Evolutionary conservation across 257 asterid species (phyloP).

Genomic region (Marsdenia floribunda): DNA sequence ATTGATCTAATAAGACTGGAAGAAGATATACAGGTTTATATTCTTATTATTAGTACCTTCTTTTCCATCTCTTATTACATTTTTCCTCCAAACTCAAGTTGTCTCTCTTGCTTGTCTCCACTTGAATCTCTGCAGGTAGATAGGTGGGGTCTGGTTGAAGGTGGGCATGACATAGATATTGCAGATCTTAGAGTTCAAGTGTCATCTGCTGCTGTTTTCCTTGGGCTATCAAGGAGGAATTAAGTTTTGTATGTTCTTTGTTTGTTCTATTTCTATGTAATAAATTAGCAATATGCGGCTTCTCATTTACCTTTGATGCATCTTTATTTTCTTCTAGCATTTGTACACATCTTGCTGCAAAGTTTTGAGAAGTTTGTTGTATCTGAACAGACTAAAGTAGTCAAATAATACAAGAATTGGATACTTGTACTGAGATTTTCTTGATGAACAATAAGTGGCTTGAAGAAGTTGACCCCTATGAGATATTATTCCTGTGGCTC

Average conservation of each 20-base stretch:
- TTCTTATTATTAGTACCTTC: background rate
- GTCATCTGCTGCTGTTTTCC: slow-evolving; percentile 81
- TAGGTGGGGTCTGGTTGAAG: slow-evolving; percentile 93
- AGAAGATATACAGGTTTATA: slow-evolving; percentile 79
- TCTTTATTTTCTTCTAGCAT: background rate
- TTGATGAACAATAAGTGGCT: background rate
- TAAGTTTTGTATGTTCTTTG: slow-evolving; percentile 20
- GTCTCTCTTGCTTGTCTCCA: background rate
- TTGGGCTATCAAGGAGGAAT: slow-evolving; percentile 60
- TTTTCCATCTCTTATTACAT: background rate
- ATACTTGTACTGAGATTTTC: background rate
- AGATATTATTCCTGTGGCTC: background rate
- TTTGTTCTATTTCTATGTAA: background rate
- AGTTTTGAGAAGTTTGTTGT: background rate
- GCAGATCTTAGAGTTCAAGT: slow-evolving; percentile 90
- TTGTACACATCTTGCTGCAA: background rate
- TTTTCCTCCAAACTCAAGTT: background rate
- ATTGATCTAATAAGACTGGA: slow-evolving; percentile 84
- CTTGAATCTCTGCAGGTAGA: slow-evolving; percentile 30
- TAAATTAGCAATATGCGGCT: background rate
- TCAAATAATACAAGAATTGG: background rate
- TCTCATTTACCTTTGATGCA: background rate
- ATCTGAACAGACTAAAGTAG: background rate
- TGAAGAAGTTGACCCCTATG: background rate
- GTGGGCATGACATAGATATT: slow-evolving; percentile 96